phyloP scores from a whole-genome alignment of 78 protist species.

The Dictyostelium capitatum region DNA sequence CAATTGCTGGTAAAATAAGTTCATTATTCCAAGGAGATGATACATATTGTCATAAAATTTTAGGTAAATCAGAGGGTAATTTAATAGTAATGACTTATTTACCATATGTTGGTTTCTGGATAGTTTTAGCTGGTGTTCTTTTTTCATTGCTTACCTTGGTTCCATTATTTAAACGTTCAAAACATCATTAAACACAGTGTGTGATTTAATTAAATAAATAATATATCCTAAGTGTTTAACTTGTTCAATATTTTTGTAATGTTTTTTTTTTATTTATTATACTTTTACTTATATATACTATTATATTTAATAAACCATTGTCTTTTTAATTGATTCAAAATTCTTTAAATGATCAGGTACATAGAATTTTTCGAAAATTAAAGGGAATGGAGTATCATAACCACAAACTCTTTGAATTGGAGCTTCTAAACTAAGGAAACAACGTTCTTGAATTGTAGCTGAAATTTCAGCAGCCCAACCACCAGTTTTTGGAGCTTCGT shows the following conservation, averaged over 20 bases:
- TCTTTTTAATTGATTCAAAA: conserved; percentile 92
- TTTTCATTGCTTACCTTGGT: neutral
- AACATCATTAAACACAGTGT: neutral
- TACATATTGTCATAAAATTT: conserved; percentile 7
- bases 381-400: conserved; percentile 98
- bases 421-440: conserved; percentile 96
- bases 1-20: neutral
- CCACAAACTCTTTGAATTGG: conserved; percentile 97
- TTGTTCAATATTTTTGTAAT: too few species aligned
- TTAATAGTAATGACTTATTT: neutral
- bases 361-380: conserved; percentile 92
- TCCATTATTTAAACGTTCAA: neutral
- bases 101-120: conserved; percentile 3
- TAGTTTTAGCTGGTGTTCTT: neutral
- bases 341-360: conserved; percentile 94
- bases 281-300: neutral
- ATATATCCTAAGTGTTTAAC: too few species aligned
- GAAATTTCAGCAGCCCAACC: conserved; percentile 97
- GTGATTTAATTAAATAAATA: too few species aligned
- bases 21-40: conserved; percentile 4
- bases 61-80: neutral
- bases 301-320: conserved; percentile 70
- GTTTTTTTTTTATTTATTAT: neutral
- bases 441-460: conserved; percentile 90
- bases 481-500: conserved; percentile 97